phyloP scores from a whole-genome alignment of 164 flowering plant genomes.

The Dillenia turbinata region DNA sequence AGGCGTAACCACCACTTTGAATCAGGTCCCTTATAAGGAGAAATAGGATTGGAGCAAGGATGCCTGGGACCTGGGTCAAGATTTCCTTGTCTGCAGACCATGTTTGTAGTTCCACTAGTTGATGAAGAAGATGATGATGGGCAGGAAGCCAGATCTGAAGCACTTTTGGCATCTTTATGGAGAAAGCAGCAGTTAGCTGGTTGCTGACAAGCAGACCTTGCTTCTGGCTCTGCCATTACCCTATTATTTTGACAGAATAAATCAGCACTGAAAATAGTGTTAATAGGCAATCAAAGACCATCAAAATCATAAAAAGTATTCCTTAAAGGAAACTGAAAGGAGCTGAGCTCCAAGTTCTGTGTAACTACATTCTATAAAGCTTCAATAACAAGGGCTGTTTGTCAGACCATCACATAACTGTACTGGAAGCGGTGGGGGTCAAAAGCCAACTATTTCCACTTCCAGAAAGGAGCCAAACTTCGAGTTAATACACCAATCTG shows the following conservation, averaged over 20 bases:
- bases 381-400: too few relatives aligned
- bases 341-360: too few relatives aligned
- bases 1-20: conserved; percentile 47
- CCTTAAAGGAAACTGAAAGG: too few relatives aligned
- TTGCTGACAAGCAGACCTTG: conserved; percentile 93
- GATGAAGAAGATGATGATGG: conserved; percentile 42
- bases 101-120: conserved; percentile 16
- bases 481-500: too few relatives aligned
- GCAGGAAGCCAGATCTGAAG: conserved; percentile 63
- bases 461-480: too few relatives aligned
- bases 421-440: too few relatives aligned
- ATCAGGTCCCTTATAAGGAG: conserved; percentile 26
- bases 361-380: too few relatives aligned
- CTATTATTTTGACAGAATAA: conserved; percentile 1
- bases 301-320: too few relatives aligned
- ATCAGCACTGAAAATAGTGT: too few relatives aligned
- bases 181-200: conserved; percentile 86
- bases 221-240: conserved; percentile 92
- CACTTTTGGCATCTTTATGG: conserved; percentile 91
- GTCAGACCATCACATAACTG: too few relatives aligned
- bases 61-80: conserved; percentile 19
- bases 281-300: too few relatives aligned
- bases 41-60: conserved; percentile 23
- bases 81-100: conserved; percentile 12
- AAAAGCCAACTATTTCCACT: too few relatives aligned